Percentiles rank a stretch among this genome's conserved stretches.
Evolutionary conservation across 2,329 filamentous ascomycete genomes (phyloP).

Genomic region (Diaporthe eres): DNA sequence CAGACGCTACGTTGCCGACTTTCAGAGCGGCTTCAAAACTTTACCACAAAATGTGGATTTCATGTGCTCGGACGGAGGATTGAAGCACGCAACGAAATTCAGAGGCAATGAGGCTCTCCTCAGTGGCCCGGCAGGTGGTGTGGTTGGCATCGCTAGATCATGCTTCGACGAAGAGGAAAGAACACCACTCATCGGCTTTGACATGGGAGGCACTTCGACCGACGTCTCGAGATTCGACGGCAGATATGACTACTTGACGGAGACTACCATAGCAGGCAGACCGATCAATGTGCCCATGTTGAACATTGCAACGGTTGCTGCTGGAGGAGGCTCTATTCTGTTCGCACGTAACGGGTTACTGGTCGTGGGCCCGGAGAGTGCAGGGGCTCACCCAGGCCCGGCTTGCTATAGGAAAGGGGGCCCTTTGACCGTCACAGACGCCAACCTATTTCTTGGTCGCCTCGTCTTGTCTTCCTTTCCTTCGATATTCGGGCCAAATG

Average conservation of each 20-base stretch:
- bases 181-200: slow-evolving; percentile 82
- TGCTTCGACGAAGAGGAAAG: slow-evolving; percentile 78
- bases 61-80: slow-evolving; percentile 74
- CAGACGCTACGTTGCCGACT: slow-evolving; percentile 57
- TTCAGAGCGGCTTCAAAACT: slow-evolving; percentile 52
- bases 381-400: slow-evolving; percentile 76
- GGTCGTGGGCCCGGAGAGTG: slow-evolving; percentile 77
- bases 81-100: slow-evolving; percentile 72
- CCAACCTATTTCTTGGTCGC: slow-evolving; percentile 74
- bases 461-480: slow-evolving; percentile 72
- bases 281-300: slow-evolving; percentile 81
- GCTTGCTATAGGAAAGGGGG: slow-evolving; percentile 77
- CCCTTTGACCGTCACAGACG: slow-evolving; percentile 77
- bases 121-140: slow-evolving; percentile 82
- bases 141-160: slow-evolving; percentile 82
- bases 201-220: slow-evolving; percentile 83
- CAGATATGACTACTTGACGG: slow-evolving; percentile 67
- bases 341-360: slow-evolving; percentile 79
- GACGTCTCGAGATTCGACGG: slow-evolving; percentile 78
- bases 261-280: slow-evolving; percentile 81
- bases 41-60: slow-evolving; percentile 71
- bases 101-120: slow-evolving; percentile 79
- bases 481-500: slow-evolving; percentile 77
- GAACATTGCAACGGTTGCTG: slow-evolving; percentile 86
- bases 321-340: slow-evolving; percentile 79